Conservation (phyloP, 2,329 filamentous ascomycete genomes). For the Colletotrichum incanum region DNA sequence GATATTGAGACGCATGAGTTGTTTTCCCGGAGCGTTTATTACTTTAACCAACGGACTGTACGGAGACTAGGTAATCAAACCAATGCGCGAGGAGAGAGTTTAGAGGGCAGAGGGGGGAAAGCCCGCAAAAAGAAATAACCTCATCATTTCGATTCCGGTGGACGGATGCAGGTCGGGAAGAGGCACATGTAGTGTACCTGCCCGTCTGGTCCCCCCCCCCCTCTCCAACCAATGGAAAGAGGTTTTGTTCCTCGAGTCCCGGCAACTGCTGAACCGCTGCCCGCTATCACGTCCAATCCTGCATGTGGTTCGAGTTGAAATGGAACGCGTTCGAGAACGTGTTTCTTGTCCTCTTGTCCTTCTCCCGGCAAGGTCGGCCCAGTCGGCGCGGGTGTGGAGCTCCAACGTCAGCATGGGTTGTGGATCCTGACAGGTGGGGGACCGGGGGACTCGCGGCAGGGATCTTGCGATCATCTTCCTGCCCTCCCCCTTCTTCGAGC, state of each 20-base stretch:
- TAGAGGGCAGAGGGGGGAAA: not conserved
- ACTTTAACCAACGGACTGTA: not conserved
- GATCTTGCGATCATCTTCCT: slow-evolving; percentile 14
- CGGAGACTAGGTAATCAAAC: not conserved
- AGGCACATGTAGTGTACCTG: not conserved
- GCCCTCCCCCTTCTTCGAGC: no score
- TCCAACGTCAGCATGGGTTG: not conserved
- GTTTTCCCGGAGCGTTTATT: not conserved
- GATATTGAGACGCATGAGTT: slow-evolving; percentile 4
- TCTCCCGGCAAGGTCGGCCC: slow-evolving; percentile 17
- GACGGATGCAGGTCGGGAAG: slow-evolving; percentile 7
- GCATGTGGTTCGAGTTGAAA: not conserved
- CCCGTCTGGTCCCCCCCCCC: not conserved
- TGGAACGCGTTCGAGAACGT: slow-evolving; percentile 6
- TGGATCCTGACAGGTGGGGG: not conserved
- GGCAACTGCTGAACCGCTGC: not conserved
- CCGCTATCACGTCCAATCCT: not conserved
- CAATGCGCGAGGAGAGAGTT: not conserved
- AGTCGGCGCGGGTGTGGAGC: slow-evolving; percentile 10
- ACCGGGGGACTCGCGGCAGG: slow-evolving; percentile 26
- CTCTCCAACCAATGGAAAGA: not conserved
- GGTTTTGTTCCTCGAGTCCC: not conserved
- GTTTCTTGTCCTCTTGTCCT: not conserved
- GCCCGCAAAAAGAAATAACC: slow-evolving; percentile 1
- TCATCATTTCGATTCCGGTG: slow-evolving; percentile 13